These are phyloP conservation scores for Lagenaria siceraria DNA, from an alignment of 306 rosid genomes.

Conservation along the genomic window DNA sequence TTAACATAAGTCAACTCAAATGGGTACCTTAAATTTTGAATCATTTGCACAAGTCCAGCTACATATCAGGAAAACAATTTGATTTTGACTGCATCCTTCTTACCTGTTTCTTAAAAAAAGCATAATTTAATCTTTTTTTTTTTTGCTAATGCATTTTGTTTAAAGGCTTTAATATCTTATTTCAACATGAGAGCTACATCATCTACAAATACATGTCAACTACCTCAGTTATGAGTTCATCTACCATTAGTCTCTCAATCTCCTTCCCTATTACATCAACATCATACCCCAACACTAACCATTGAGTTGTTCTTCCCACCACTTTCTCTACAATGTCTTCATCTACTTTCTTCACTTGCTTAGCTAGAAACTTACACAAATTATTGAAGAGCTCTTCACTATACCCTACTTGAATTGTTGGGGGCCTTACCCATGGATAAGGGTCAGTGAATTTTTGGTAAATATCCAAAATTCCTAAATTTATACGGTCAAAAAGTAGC, in stretches of 20 bases:
- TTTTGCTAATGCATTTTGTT: neutral
- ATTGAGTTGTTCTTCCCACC: conserved; percentile 33
- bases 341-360: conserved; percentile 29
- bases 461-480: conserved; percentile 42
- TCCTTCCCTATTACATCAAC: conserved; percentile 54
- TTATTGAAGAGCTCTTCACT: conserved; percentile 27
- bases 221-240: conserved; percentile 61
- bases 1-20: neutral
- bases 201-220: conserved; percentile 23
- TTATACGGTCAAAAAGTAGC: conserved; percentile 69
- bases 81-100: neutral
- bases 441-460: conserved; percentile 28
- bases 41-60: neutral
- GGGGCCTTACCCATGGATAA: conserved; percentile 43
- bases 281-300: conserved; percentile 43
- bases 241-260: conserved; percentile 46
- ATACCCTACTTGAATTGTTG: conserved; percentile 15
- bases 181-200: neutral
- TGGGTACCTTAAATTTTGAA: neutral
- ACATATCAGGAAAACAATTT: neutral
- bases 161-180: conserved; percentile 2
- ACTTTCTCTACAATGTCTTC: conserved; percentile 40
- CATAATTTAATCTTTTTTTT: neutral
- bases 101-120: neutral
- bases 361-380: conserved; percentile 29